Evolutionary conservation across 805 yeast genomes (phyloP).

Genomic region (Blastobotrys mokoenaii): DNA sequence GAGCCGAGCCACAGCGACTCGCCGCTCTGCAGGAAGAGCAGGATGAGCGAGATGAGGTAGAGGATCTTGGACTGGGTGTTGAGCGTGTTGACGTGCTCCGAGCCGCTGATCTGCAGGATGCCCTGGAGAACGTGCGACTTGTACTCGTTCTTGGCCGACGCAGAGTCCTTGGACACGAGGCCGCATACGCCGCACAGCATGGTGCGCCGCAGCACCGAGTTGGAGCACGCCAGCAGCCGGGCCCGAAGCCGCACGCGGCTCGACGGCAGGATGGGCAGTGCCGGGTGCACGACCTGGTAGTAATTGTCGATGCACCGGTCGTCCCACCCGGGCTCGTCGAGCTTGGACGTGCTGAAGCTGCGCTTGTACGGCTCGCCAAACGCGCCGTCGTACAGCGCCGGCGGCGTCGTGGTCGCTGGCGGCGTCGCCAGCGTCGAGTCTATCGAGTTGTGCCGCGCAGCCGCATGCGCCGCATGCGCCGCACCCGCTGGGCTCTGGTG

Average conservation of each 20-base stretch:
- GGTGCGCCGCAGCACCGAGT: conserved; percentile 22
- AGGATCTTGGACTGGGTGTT: conserved; percentile 21
- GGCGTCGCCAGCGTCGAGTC: neutral
- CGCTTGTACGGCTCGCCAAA: neutral
- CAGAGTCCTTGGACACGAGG: conserved; percentile 4
- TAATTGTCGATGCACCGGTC: conserved; percentile 29
- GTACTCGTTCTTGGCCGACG: conserved; percentile 2
- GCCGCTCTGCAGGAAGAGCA: conserved; percentile 26
- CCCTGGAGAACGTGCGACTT: conserved; percentile 6
- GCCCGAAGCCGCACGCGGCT: conserved; percentile 24
- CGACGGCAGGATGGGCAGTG: conserved; percentile 32
- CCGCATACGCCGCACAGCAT: conserved; percentile 17
- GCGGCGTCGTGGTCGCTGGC: neutral
- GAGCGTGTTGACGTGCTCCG: conserved; percentile 3
- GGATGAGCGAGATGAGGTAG: conserved; percentile 26
- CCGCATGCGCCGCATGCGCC: no score
- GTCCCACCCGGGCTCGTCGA: conserved; percentile 17
- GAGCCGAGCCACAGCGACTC: conserved; percentile 30
- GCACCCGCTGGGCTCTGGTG: neutral
- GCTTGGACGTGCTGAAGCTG: conserved; percentile 3
- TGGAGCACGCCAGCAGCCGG: conserved; percentile 21
- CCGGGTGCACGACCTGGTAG: conserved; percentile 31
- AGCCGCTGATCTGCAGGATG: conserved; percentile 4
- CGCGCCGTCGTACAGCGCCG: neutral
- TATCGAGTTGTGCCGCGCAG: neutral